A percentile compares a stretch with the other conserved stretches of the same genome.
Evolutionary conservation across 345 rosid genomes (phyloP).

Genomic region (Populus tremula): DNA sequence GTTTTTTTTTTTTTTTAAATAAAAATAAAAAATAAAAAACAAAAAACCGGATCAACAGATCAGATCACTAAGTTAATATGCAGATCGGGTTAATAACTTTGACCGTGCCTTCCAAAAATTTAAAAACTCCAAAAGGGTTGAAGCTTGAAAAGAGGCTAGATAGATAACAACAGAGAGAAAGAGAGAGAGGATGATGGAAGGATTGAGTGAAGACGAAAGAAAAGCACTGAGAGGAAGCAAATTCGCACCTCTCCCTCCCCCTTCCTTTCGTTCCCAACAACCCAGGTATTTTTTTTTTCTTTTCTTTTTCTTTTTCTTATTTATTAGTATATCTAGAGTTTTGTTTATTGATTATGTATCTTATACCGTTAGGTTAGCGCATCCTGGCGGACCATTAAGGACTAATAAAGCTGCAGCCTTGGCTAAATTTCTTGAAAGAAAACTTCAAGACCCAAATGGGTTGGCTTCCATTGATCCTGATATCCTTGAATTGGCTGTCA

Average conservation of each 20-base stretch:
- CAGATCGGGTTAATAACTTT: too few relatives aligned
- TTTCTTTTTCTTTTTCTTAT: not conserved
- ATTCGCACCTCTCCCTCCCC: conserved; percentile 82
- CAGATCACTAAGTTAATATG: too few relatives aligned
- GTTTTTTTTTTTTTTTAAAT: too few relatives aligned
- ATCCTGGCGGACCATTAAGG: conserved; percentile 90
- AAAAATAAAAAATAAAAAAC: too few relatives aligned
- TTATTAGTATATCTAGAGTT: not conserved
- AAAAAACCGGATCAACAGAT: too few relatives aligned
- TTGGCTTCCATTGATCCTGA: conserved; percentile 67
- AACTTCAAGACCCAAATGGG: conserved; percentile 80
- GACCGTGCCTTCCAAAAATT: too few relatives aligned
- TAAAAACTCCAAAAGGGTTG: not conserved
- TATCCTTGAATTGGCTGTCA: conserved; percentile 74
- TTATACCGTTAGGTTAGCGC: conserved; percentile 58
- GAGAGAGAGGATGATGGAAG: conserved; percentile 33
- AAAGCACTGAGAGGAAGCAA: conserved; percentile 94
- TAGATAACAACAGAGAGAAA: not conserved
- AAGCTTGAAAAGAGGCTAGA: not conserved
- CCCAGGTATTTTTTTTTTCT: conserved; percentile 42
- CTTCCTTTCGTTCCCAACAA: conserved; percentile 41
- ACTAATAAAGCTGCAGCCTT: conserved; percentile 93
- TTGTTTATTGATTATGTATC: not conserved
- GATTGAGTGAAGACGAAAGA: conserved; percentile 80
- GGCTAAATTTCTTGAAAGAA: conserved; percentile 86